Percentiles rank a stretch among this genome's conserved stretches.
These are phyloP conservation scores for Hebeloma cylindrosporum DNA, from an alignment of 768 basidiomycete species.

Conservation along the genomic window DNA sequence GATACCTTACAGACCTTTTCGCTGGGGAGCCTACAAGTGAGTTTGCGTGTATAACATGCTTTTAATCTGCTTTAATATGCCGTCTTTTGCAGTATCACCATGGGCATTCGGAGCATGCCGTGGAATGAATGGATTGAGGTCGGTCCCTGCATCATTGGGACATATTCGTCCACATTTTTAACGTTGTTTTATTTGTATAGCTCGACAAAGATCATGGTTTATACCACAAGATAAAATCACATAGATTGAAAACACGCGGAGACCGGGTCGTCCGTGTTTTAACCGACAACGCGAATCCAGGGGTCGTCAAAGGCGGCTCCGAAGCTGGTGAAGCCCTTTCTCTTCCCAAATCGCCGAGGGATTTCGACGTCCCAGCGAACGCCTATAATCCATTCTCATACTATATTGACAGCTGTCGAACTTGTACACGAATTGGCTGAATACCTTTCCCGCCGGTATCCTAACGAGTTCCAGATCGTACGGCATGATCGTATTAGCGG, in stretches of 20 bases:
- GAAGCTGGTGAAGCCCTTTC: slow-evolving; percentile 35
- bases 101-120: slow-evolving; percentile 66
- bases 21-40: slow-evolving; percentile 62
- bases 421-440: slow-evolving; percentile 68
- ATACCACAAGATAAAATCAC: slow-evolving; percentile 59
- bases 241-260: slow-evolving; percentile 54
- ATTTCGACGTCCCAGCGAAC: neutral
- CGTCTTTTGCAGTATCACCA: slow-evolving; percentile 51
- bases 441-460: slow-evolving; percentile 64
- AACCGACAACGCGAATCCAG: slow-evolving; percentile 40
- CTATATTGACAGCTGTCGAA: slow-evolving; percentile 51
- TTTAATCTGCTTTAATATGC: neutral
- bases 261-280: slow-evolving; percentile 48
- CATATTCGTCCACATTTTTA: too few species aligned
- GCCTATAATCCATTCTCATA: neutral
- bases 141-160: slow-evolving; percentile 11
- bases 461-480: slow-evolving; percentile 50
- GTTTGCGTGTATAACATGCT: slow-evolving; percentile 21
- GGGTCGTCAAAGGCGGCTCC: slow-evolving; percentile 36
- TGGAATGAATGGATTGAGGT: slow-evolving; percentile 79
- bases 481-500: slow-evolving; percentile 40
- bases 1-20: slow-evolving; percentile 66
- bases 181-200: slow-evolving; percentile 28
- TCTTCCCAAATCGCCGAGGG: neutral
- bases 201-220: slow-evolving; percentile 56